Evolutionary conservation across 2,329 filamentous ascomycete genomes (phyloP), one percentile per base, ranked within the genome.

Genomic region (Phyllosticta paracitricarpa): DNA sequence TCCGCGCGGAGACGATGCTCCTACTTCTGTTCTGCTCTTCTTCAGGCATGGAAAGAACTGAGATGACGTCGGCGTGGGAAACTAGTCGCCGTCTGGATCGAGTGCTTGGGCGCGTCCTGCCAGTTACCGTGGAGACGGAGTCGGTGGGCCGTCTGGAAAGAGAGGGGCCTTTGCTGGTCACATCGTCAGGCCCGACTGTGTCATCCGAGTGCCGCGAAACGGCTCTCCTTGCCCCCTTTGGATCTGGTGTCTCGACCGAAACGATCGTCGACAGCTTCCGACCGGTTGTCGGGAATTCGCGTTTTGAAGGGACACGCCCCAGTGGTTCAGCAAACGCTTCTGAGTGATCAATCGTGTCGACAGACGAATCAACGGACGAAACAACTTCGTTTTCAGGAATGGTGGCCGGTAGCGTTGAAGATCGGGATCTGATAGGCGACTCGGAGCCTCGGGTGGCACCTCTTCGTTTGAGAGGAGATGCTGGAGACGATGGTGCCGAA

Each of bases 31-130:
- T 77, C 63, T 86, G 80, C 0, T 40, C 30, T 12, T 53, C 55
- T n/a, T 59, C 56, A 55, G 87, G 85, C 62, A 90, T 76, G 0
- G 92, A 97, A 8, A 99, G 79, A 2, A 96, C 91, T 0, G 94
- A 97, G 51, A 99, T 90, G 25, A 99, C 80, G 73, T 99, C 94
- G 17, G 91, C 91, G 74, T 97, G 92, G 63, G 89, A 96, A 3
- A 92, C 96, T 51, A 96, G 81, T 63, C 89, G 85, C 64, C 90
- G 84, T 72, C 79, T 81, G 40, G 40, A 48, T n/a, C 40, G 40
- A 1, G 81, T 75, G 58, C 64, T 77, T 81, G 66, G 79, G 78
- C 71, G 69, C 76, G 71, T 73, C 71, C 71, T 65, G 58, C 59
- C 56, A 22, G 59, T 61, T 30, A 57, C 54, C 9, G 57, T 61